These are phyloP conservation scores for Monascus purpureus DNA, from an alignment of 495 filamentous ascomycete species.

Conservation along the genomic window DNA sequence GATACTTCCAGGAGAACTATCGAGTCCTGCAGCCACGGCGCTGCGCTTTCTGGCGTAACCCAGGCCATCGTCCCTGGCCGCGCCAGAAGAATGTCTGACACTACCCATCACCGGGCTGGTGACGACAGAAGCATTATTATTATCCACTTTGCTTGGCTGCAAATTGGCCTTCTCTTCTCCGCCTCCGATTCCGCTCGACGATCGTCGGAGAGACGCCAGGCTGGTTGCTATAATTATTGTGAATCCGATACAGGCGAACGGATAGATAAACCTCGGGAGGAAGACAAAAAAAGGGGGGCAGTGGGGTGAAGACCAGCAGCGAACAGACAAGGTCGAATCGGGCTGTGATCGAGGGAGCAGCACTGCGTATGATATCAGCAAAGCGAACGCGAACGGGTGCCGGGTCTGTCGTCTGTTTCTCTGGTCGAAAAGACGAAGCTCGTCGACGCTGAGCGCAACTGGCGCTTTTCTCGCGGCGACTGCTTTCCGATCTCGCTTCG, in stretches of 20 bases:
- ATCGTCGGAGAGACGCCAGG: slow-evolving; percentile 26
- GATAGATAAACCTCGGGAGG: not conserved
- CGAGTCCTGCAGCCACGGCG: slow-evolving; percentile 32
- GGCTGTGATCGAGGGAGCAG: not conserved
- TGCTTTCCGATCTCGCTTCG: slow-evolving; percentile 10
- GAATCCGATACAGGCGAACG: not conserved
- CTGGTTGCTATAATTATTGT: slow-evolving; percentile 18
- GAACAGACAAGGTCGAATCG: not conserved
- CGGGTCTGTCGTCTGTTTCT: too few species aligned
- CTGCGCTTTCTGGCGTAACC: slow-evolving; percentile 31
- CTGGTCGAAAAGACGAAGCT: not conserved
- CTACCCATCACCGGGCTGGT: slow-evolving; percentile 32
- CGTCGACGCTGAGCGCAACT: not conserved
- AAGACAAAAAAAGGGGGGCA: not conserved
- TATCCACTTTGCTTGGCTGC: slow-evolving; percentile 8
- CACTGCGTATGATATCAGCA: too few species aligned
- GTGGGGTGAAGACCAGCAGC: not conserved
- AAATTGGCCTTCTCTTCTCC: slow-evolving; percentile 18
- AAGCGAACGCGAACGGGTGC: too few species aligned
- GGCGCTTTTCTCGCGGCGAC: not conserved
- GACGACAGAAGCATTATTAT: slow-evolving; percentile 26
- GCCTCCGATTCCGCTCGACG: slow-evolving; percentile 24
- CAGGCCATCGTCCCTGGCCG: slow-evolving; percentile 18
- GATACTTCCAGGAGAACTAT: slow-evolving; percentile 57
- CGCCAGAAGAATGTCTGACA: slow-evolving; percentile 21